Evolutionary conservation across 192 early-diverging fungal species (phyloP), one percentile per base, ranked within the genome.

Genomic region (Chytriomyces confervae): DNA sequence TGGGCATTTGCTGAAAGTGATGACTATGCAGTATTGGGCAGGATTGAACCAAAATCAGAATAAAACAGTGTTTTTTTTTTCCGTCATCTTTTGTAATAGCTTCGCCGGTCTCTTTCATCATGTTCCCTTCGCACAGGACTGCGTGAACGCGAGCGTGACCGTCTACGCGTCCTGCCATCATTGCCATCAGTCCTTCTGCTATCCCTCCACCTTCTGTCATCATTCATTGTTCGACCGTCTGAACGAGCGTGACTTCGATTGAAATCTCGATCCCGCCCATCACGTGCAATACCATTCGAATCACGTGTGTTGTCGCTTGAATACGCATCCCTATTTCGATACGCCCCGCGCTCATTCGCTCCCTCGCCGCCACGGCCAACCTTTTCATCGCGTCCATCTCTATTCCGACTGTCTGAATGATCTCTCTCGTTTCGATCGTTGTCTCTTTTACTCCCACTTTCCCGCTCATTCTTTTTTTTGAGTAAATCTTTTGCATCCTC

Each of bases 401-500:
- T 27, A 64, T 64, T 27, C 27, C 62, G 16, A 11, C 62, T 27
- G 16, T 6, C 29, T 27, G 24, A 29, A 7, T 18, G 5, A 23
- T 27, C 27, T 11, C 66, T 46, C 13, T 29, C 47, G 24, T 16
- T 9, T 13, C 13, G 18, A 47, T 29, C 24, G 16, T 36, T 7
- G 2, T 65, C 63, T 13, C 63, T 16, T 13, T 11, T 24, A 23
- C 27, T 27, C 16, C 27, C 29, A 13, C 63, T 11, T 24, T n/a
- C n/a, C 3, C 18, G 63, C 6, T 80, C 77, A 7, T 46, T 48
- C 16, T 79, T 62, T 13, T 63, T 57, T 44, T 81, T 50, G 3
- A 50, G 7, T 16, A 46, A 8, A 24, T 53, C 50, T 13, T 50
- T 24, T 13, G 76, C 61, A 69, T 83, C 77, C 27, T 83, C 79